Evolutionary conservation across 2,329 filamentous ascomycete genomes (phyloP), one percentile per base, ranked within the genome.

Genomic region (Venturia carpophila): DNA sequence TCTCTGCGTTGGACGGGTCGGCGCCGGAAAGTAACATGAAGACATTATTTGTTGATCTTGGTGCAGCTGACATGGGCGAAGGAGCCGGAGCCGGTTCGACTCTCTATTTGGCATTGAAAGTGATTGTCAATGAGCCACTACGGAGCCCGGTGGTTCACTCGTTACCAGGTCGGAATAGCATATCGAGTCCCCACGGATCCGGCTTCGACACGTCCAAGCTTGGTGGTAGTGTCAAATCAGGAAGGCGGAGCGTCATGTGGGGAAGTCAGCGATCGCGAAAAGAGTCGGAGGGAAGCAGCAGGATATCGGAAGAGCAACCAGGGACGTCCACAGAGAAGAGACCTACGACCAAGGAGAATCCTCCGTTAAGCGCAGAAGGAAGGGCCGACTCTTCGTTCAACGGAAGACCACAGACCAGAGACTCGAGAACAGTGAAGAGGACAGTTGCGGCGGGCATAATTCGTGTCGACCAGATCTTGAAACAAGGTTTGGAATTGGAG

Each of bases 1-100:
- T 96, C 17, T 88, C 90, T 0, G 80, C 90, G 0, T 87, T 88
- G 39, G 90, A 91, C 65, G 84, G 83, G 67, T 77, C 90, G 61
- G 78, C 83, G 11, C 83, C 86, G 63, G 84, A 85, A 68, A 83
- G 84, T 27, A 87, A 88, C 71, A 84, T 92, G 73, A 91, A 89
- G 72, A 95, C 92, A 0, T 81, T 99, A 1, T 97, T 97, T 70
- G 87, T 91, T 2, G 92, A 97, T 71, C 79, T 99, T 21, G 91
- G 87, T 47, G 84, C 90, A 0, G 83, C 87, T 61, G 92, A 97
- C 71, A 80, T 88, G 65, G 84, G 84, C n/a, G 82, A 86, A 69
- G 81, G 79, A 13, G 78, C 81, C n/a, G 78, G 87, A 2, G 82
- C 84, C 10, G 88, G 89, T 60, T 84, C 85, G 3, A 88, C 91